Evolutionary conservation across 2,329 filamentous ascomycete species (phyloP).

Genomic region (Cytospora chrysosperma): DNA sequence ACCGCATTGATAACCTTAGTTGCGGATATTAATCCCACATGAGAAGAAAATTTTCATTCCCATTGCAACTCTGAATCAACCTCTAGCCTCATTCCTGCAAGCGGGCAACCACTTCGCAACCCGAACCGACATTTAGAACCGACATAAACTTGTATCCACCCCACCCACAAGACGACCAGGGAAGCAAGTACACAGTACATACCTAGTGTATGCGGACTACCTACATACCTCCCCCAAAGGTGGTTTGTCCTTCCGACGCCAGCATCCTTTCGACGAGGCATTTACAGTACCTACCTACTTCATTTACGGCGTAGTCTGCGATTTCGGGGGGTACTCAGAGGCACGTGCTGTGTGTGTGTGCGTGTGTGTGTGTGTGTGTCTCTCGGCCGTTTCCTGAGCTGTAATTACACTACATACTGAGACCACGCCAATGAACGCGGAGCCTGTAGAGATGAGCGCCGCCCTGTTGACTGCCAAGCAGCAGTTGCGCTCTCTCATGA

Average conservation of each 20-base stretch:
- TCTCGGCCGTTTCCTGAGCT: neutral
- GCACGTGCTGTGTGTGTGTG: neutral
- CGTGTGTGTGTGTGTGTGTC: neutral
- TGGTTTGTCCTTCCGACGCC: neutral
- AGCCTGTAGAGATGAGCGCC: constrained; percentile 43
- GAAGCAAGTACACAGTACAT: neutral
- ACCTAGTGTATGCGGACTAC: no score
- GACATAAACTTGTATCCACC: neutral
- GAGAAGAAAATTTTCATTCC: neutral
- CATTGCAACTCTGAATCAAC: neutral
- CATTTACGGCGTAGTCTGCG: neutral
- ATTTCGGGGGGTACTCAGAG: neutral
- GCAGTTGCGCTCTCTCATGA: constrained; percentile 70
- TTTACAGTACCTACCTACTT: neutral
- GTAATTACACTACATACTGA: no score
- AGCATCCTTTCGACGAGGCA: neutral
- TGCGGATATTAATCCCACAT: neutral
- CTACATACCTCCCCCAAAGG: no score
- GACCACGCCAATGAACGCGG: constrained; percentile 17
- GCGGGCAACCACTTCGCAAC: neutral
- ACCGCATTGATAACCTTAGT: neutral
- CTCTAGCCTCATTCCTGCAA: neutral
- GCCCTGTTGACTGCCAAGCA: constrained; percentile 69
- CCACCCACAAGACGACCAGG: neutral
- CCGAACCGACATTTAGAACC: neutral